Percentiles rank a stretch among this genome's conserved stretches.
Conservation (phyloP, 2,329 filamentous ascomycete genomes). For the Arthrobotrys sphaeroides region DNA sequence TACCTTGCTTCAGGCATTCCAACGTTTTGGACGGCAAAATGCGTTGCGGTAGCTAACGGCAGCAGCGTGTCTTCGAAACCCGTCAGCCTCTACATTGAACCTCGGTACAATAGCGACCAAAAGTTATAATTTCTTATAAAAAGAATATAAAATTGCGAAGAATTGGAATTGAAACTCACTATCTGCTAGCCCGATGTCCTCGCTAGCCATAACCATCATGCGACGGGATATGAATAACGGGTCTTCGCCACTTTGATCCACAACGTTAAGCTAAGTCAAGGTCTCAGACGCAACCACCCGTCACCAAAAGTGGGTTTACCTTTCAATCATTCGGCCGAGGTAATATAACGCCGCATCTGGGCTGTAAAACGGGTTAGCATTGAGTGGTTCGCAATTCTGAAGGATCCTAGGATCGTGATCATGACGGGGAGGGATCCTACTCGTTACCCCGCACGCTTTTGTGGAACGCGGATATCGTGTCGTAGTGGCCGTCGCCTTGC, state of each 20-base stretch:
- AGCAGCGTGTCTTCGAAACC: conserved; percentile 75
- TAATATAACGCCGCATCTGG: conserved; percentile 92
- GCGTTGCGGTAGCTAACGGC: conserved; percentile 82
- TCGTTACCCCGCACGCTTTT: conserved; percentile 91
- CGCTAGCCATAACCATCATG: conserved; percentile 92
- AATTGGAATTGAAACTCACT: conserved; percentile 13
- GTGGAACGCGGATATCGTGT: conserved; percentile 96
- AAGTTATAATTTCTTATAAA: too few species aligned
- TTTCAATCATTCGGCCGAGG: conserved; percentile 83
- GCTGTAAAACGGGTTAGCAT: conserved; percentile 25
- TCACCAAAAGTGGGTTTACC: background rate
- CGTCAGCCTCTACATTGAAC: conserved; percentile 73
- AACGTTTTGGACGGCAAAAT: conserved; percentile 88
- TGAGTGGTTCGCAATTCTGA: background rate
- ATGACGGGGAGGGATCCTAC: background rate
- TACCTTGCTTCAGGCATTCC: conserved; percentile 96
- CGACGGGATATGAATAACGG: conserved; percentile 90
- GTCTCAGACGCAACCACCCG: background rate
- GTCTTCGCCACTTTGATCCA: conserved; percentile 84
- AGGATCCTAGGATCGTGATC: too few species aligned
- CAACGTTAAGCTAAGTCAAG: conserved; percentile 7
- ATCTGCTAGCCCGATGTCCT: conserved; percentile 67
- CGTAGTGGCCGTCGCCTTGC: conserved; percentile 95
- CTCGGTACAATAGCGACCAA: background rate
- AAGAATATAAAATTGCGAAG: conserved; percentile 1